These are phyloP conservation scores for Neoarthrinium moseri DNA, from an alignment of 2,329 filamentous ascomycete genomes.

Conservation along the genomic window DNA sequence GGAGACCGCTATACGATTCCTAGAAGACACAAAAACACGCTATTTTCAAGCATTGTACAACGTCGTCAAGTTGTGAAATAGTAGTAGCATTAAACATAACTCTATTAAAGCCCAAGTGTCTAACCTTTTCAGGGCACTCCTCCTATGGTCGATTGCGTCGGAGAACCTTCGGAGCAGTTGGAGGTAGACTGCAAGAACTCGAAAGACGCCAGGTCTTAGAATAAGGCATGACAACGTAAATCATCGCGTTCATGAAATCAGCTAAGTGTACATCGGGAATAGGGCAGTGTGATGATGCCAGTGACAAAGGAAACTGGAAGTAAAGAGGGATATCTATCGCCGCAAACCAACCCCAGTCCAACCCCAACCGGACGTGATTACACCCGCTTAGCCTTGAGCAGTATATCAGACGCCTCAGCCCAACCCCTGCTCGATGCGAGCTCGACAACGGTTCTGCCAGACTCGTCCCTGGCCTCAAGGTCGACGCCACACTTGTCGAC, in stretches of 20 bases:
- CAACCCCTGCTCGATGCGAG: slow-evolving; percentile 58
- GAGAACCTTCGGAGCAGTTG: no score
- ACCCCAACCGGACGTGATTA: not conserved
- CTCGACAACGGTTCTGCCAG: slow-evolving; percentile 52
- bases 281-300: not conserved
- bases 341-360: no score
- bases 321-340: slow-evolving; percentile 1
- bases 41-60: no score
- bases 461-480: slow-evolving; percentile 51
- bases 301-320: slow-evolving; percentile 2
- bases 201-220: not conserved
- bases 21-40: no score
- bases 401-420: slow-evolving; percentile 53
- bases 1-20: no score
- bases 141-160: no score
- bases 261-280: slow-evolving; percentile 7
- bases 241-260: slow-evolving; percentile 2
- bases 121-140: no score
- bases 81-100: no score
- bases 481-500: slow-evolving; percentile 49
- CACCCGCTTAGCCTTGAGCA: slow-evolving; percentile 28
- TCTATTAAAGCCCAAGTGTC: no score
- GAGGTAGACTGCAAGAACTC: no score
- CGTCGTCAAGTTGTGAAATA: no score
- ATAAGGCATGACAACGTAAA: not conserved